Conservation (phyloP, 2,329 filamentous ascomycete species). For the Acephala macrosclerotiorum region DNA sequence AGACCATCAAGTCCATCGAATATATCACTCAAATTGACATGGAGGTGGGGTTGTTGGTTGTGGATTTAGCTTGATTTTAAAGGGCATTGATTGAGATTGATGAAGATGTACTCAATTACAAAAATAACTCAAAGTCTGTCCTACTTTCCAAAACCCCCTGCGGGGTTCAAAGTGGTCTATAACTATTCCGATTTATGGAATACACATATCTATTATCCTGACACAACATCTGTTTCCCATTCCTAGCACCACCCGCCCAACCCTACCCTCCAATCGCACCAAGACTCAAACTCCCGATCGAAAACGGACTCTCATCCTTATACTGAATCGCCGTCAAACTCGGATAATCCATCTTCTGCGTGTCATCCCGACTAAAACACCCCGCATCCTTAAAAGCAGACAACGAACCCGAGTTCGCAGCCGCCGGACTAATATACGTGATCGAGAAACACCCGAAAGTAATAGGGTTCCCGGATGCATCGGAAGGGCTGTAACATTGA, state of each 20-base stretch:
- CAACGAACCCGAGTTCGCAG: not conserved
- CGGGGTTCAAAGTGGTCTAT: slow-evolving; percentile 1
- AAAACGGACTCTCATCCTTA: slow-evolving; percentile 1
- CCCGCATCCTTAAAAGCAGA: slow-evolving; percentile 1
- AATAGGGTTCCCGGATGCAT: not conserved
- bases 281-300: slow-evolving; percentile 1
- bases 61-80: no score
- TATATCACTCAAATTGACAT: no score
- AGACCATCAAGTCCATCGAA: no score
- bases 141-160: not conserved
- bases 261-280: not conserved
- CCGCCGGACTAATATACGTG: not conserved
- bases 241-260: not conserved
- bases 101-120: no score
- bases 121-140: no score
- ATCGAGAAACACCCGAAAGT: not conserved
- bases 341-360: not conserved
- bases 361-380: not conserved
- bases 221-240: slow-evolving; percentile 1
- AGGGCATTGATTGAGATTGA: no score
- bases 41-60: no score
- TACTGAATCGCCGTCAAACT: slow-evolving; percentile 2
- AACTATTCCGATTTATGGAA: slow-evolving; percentile 3
- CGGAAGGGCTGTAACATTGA: slow-evolving; percentile 1
- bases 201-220: not conserved